Conservation (phyloP, 2,329 filamentous ascomycete genomes). For the Stachybotrys chlorohalonatus region DNA sequence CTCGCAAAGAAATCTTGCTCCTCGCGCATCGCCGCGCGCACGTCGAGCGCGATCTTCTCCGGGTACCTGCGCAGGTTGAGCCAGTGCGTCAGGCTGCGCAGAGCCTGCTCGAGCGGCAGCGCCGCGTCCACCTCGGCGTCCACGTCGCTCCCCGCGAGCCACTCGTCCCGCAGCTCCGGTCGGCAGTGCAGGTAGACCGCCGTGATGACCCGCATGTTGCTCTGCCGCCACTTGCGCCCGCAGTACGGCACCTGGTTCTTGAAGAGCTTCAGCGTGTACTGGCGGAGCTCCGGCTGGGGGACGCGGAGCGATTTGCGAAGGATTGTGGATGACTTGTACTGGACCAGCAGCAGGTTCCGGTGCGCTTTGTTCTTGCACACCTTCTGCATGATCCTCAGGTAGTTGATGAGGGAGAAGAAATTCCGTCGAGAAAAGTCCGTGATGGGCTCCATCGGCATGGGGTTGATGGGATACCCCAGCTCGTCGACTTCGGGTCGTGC, state of each 20-base stretch:
- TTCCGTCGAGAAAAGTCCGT: slow-evolving; percentile 88
- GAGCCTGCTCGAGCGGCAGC: slow-evolving; percentile 81
- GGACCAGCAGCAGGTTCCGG: slow-evolving; percentile 84
- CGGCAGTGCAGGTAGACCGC: slow-evolving; percentile 91
- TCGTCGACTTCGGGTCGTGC: slow-evolving; percentile 66
- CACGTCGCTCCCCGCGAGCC: slow-evolving; percentile 83
- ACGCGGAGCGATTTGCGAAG: slow-evolving; percentile 86
- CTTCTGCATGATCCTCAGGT: slow-evolving; percentile 93
- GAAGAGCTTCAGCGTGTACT: slow-evolving; percentile 96
- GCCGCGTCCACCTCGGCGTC: slow-evolving; percentile 92
- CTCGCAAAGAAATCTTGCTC: slow-evolving; percentile 73
- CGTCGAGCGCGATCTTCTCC: slow-evolving; percentile 59
- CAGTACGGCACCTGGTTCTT: slow-evolving; percentile 98
- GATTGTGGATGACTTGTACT: slow-evolving; percentile 91
- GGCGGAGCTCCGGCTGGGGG: slow-evolving; percentile 74
- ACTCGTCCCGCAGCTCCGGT: slow-evolving; percentile 88
- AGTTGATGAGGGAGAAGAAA: slow-evolving; percentile 93
- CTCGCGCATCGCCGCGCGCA: slow-evolving; percentile 52
- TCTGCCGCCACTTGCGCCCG: slow-evolving; percentile 94
- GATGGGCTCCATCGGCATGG: slow-evolving; percentile 66
- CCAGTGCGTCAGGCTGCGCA: slow-evolving; percentile 88
- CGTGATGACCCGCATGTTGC: slow-evolving; percentile 98
- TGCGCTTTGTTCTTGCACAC: slow-evolving; percentile 94
- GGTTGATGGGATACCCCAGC: slow-evolving; percentile 68
- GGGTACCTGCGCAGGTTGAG: slow-evolving; percentile 79